These are phyloP conservation scores for Cochlearia excelsa DNA, from an alignment of 345 rosid genomes.

Conservation along the genomic window DNA sequence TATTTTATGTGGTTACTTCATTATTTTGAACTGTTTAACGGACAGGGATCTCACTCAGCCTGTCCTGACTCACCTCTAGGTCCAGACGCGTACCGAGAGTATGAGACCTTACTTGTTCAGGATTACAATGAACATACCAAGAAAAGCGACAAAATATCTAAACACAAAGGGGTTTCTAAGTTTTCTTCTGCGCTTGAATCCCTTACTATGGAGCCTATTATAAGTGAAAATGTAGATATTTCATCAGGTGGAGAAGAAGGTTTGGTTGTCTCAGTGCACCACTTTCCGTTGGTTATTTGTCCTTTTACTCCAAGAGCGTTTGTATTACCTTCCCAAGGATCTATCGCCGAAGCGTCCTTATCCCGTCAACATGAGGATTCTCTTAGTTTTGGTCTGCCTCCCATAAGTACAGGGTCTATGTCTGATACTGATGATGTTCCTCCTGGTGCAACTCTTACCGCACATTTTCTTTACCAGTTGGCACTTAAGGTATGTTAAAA, in stretches of 20 bases:
- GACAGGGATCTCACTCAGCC: slow-evolving; percentile 76
- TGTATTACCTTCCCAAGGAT: slow-evolving; percentile 94
- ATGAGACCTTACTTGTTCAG: slow-evolving; percentile 83
- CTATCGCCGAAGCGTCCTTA: slow-evolving; percentile 77
- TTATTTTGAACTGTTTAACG: slow-evolving; percentile 7
- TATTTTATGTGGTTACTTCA: slow-evolving; percentile 14
- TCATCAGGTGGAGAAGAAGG: slow-evolving; percentile 38
- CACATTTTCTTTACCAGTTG: slow-evolving; percentile 88
- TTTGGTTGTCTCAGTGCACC: slow-evolving; percentile 70
- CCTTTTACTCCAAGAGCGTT: slow-evolving; percentile 85
- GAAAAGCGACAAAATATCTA: slow-evolving; percentile 41
- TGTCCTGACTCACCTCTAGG: slow-evolving; percentile 91
- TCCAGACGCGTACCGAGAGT: slow-evolving; percentile 86
- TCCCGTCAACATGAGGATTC: slow-evolving; percentile 71
- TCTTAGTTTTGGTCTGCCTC: slow-evolving; percentile 81
- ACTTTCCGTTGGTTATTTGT: slow-evolving; percentile 82
- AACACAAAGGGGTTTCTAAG: slow-evolving; percentile 63
- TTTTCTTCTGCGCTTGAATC: slow-evolving; percentile 54
- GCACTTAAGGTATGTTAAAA: slow-evolving; percentile 63
- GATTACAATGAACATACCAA: slow-evolving; percentile 82
- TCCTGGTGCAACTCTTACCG: slow-evolving; percentile 81
- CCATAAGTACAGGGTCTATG: slow-evolving; percentile 57
- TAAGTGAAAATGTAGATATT: slow-evolving; percentile 36
- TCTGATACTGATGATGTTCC: slow-evolving; percentile 77
- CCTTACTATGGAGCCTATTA: slow-evolving; percentile 43